A percentile compares a stretch with the other conserved stretches of the same genome.
These are phyloP conservation scores for Austroboletus festivus DNA, from an alignment of 768 basidiomycete species.

Conservation along the genomic window DNA sequence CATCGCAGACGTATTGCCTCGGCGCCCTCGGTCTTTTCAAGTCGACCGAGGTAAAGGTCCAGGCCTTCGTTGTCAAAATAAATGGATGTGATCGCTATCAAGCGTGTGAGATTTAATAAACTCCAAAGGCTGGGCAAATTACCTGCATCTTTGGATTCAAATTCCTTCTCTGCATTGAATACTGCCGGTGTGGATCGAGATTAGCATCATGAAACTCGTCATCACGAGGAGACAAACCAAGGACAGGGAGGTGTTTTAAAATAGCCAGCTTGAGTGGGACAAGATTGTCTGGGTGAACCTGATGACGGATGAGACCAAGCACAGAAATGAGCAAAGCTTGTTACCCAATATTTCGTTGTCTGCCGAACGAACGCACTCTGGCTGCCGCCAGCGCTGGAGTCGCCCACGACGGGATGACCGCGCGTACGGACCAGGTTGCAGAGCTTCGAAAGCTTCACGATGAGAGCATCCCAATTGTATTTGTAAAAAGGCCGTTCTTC, in stretches of 20 bases:
- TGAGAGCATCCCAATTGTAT: slow-evolving; percentile 93
- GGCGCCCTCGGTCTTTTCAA: slow-evolving; percentile 98
- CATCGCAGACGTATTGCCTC: slow-evolving; percentile 95
- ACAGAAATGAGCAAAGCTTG: slow-evolving; percentile 2
- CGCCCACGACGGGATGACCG: slow-evolving; percentile 91
- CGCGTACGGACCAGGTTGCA: slow-evolving; percentile 95
- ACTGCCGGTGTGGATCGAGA: slow-evolving; percentile 44
- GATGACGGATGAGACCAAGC: slow-evolving; percentile 2
- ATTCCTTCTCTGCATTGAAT: slow-evolving; percentile 93
- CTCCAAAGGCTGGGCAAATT: slow-evolving; percentile 7
- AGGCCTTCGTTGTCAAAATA: slow-evolving; percentile 97
- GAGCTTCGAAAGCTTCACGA: slow-evolving; percentile 91
- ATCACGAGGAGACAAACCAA: slow-evolving; percentile 56
- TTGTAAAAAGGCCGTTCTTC: slow-evolving; percentile 96
- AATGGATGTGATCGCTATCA: slow-evolving; percentile 87
- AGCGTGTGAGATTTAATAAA: slow-evolving; percentile 3
- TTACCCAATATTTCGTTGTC: slow-evolving; percentile 98
- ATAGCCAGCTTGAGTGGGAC: slow-evolving; percentile 93
- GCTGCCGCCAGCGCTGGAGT: slow-evolving; percentile 88
- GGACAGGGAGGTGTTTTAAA: slow-evolving; percentile 85
- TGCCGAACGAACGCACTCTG: slow-evolving; percentile 98
- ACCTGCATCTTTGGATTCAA: slow-evolving; percentile 81
- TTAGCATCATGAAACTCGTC: neutral
- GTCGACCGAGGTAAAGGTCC: slow-evolving; percentile 91
- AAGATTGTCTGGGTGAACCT: slow-evolving; percentile 91